Evolutionary conservation across 352 stramenopile genomes (phyloP).

Genomic region (Pythium utonaiense): DNA sequence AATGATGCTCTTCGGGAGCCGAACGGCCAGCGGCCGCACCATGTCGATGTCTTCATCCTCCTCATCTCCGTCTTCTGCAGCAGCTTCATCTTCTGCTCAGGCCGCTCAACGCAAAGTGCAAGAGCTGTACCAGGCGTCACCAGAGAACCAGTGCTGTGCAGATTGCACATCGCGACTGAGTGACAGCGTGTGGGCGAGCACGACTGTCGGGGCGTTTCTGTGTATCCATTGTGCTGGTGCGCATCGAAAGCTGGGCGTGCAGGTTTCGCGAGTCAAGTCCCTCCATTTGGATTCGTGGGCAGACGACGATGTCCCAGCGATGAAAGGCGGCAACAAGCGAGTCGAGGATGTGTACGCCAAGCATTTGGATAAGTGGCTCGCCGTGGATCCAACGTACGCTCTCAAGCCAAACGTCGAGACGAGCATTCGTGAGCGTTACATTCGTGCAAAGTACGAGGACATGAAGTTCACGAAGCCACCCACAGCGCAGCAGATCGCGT

Average conservation of each 20-base stretch:
- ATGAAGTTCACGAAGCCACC: conserved; percentile 62
- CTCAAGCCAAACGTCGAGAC: conserved; percentile 43
- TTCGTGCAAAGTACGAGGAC: conserved; percentile 68
- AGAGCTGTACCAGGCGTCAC: conserved; percentile 49
- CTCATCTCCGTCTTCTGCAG: conserved; percentile 64
- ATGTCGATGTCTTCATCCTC: conserved; percentile 69
- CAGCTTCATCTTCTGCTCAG: conserved; percentile 97
- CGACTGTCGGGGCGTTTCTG: conserved; percentile 92
- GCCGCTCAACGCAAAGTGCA: conserved; percentile 57
- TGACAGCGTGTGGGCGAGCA: conserved; percentile 91
- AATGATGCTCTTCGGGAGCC: conserved; percentile 27
- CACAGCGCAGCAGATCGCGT: conserved; percentile 11
- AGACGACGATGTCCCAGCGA: conserved; percentile 62
- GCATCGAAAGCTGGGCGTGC: conserved; percentile 93
- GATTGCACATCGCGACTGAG: conserved; percentile 68
- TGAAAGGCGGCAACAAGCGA: conserved; percentile 74
- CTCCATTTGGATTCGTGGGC: conserved; percentile 75
- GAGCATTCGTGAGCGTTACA: conserved; percentile 39
- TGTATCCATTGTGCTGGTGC: conserved; percentile 95
- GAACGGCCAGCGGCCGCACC: conserved; percentile 14
- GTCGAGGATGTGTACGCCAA: conserved; percentile 60
- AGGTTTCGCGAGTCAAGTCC: conserved; percentile 89
- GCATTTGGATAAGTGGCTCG: conserved; percentile 50
- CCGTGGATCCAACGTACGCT: conserved; percentile 32
- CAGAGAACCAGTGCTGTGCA: conserved; percentile 72